Evolutionary conservation across 164 flowering plant genomes (phyloP).

Genomic region (Vitis rotundifolia): DNA sequence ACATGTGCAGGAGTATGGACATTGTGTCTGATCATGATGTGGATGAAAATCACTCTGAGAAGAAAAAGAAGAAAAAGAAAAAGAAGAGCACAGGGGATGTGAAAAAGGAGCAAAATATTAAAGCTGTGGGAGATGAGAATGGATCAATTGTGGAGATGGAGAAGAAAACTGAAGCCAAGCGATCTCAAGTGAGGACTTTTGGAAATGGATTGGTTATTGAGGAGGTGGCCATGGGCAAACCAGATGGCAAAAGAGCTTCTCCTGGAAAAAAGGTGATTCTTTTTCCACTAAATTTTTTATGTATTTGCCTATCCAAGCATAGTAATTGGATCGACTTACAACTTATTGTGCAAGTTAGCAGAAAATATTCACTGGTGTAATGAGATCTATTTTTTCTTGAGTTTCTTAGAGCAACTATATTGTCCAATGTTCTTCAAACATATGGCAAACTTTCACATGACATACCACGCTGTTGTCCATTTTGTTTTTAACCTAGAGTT

Average conservation of each 20-base stretch:
- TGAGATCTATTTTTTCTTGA: too few relatives aligned
- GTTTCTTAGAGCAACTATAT: too few relatives aligned
- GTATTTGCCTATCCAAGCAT: too few relatives aligned
- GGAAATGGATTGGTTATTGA: constrained; percentile 85
- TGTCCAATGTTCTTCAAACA: too few relatives aligned
- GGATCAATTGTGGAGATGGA: constrained; percentile 25
- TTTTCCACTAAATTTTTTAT: neutral
- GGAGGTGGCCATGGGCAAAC: constrained; percentile 84
- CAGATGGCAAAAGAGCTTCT: constrained; percentile 84
- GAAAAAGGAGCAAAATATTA: constrained; percentile 11
- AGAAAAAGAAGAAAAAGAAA: constrained; percentile 64
- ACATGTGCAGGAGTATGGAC: constrained; percentile 15
- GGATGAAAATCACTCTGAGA: constrained; percentile 28
- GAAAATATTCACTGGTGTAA: neutral
- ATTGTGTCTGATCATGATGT: constrained; percentile 13
- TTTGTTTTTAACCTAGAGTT: too few relatives aligned
- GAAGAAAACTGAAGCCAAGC: constrained; percentile 36
- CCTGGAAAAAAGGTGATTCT: constrained; percentile 68
- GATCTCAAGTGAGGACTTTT: constrained; percentile 59
- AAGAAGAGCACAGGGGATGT: constrained; percentile 52
- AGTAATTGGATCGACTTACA: too few relatives aligned
- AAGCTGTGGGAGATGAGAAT: constrained; percentile 14
- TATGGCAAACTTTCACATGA: too few relatives aligned
- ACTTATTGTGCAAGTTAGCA: too few relatives aligned
- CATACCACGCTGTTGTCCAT: too few relatives aligned